These are phyloP conservation scores for Pyrenochaeta sp. DNA, from an alignment of 2,329 filamentous ascomycete species.

Conservation along the genomic window DNA sequence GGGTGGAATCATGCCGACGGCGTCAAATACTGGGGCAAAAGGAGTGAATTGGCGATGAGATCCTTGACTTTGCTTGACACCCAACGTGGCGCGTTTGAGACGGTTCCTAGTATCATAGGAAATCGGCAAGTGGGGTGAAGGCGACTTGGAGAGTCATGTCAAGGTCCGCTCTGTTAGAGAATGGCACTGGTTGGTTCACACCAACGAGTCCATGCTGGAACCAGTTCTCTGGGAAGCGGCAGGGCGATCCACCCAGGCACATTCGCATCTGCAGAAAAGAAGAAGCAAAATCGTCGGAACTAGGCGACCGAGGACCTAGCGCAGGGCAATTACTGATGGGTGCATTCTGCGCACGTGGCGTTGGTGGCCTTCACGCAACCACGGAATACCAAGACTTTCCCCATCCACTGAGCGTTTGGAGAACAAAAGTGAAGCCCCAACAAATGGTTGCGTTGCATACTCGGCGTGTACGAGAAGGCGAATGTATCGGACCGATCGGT, in stretches of 20 bases:
- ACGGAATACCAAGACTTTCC: too few relatives aligned
- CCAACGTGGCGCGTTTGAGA: conserved; percentile 13
- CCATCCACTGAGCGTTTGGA: too few relatives aligned
- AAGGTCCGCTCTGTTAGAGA: not conserved
- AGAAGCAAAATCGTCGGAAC: not conserved
- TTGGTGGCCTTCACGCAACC: not conserved
- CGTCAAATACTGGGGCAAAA: conserved; percentile 1
- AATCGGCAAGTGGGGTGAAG: conserved; percentile 8
- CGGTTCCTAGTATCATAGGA: conserved; percentile 9
- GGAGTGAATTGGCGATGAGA: not conserved
- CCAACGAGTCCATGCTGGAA: too few relatives aligned
- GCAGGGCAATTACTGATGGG: not conserved
- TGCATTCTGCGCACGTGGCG: not conserved
- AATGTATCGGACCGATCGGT: too few relatives aligned
- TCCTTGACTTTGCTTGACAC: conserved; percentile 11
- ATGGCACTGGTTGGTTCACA: not conserved
- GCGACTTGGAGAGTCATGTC: not conserved
- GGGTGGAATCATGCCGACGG: conserved; percentile 1
- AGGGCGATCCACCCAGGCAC: not conserved
- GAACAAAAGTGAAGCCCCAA: too few relatives aligned
- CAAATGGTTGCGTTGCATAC: not conserved
- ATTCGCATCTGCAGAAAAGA: too few relatives aligned
- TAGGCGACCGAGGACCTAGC: not conserved
- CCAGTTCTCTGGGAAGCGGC: too few relatives aligned
- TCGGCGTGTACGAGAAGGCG: not conserved